Conservation (phyloP, 768 basidiomycete species). For the Hirschioporus abietinus region DNA sequence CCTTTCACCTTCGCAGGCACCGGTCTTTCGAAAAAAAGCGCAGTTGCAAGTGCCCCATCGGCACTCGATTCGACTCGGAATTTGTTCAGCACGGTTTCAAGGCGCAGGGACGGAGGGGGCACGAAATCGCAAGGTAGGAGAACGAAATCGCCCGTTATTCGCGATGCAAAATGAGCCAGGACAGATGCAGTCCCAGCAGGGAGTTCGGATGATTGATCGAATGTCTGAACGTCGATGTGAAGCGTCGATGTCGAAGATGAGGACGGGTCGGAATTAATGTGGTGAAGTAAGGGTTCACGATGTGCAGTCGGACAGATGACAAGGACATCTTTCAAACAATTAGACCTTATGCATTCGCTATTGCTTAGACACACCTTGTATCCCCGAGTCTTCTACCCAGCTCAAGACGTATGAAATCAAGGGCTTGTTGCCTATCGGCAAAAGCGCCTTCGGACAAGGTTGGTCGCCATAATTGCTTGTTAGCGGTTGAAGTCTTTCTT, state of each 20-base stretch:
- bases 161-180: slow-evolving; percentile 67
- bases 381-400: slow-evolving; percentile 86
- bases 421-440: slow-evolving; percentile 84
- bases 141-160: slow-evolving; percentile 82
- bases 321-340: slow-evolving; percentile 59
- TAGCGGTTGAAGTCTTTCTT: slow-evolving; percentile 60
- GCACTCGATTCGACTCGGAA: slow-evolving; percentile 70
- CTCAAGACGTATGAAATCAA: slow-evolving; percentile 78
- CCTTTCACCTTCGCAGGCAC: slow-evolving; percentile 41
- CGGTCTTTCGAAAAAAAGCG: slow-evolving; percentile 56
- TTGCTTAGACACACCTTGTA: slow-evolving; percentile 54
- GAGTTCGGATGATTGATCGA: slow-evolving; percentile 65
- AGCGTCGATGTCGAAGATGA: slow-evolving; percentile 55
- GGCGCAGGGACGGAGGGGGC: slow-evolving; percentile 66
- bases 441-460: slow-evolving; percentile 79
- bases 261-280: slow-evolving; percentile 74
- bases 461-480: slow-evolving; percentile 76
- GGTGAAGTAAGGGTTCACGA: slow-evolving; percentile 70
- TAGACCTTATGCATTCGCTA: slow-evolving; percentile 7
- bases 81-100: slow-evolving; percentile 69
- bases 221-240: slow-evolving; percentile 73
- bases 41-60: slow-evolving; percentile 57
- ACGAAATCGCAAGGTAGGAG: slow-evolving; percentile 90
- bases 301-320: slow-evolving; percentile 80
- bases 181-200: slow-evolving; percentile 69